phyloP scores from a whole-genome alignment of 1,284 basidiomycete species.

The Amylostereum areolatum region DNA sequence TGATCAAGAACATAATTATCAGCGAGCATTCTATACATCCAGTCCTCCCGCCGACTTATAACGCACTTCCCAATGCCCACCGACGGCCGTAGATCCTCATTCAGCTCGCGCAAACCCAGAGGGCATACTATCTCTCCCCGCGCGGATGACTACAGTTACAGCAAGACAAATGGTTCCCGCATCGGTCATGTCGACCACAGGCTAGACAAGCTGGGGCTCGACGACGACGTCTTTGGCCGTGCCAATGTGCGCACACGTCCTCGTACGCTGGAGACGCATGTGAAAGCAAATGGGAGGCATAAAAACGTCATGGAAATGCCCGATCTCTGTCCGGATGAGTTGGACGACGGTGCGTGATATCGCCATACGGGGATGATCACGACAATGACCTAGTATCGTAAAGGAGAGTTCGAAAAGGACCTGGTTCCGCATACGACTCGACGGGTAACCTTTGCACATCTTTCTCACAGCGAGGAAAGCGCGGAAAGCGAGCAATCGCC shows the following conservation, averaged over 20 bases:
- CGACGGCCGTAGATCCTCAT: slow-evolving; percentile 30
- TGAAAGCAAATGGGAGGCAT: slow-evolving; percentile 31
- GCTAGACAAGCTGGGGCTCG: slow-evolving; percentile 82
- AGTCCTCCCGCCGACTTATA: no score
- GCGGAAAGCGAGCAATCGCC: slow-evolving; percentile 15
- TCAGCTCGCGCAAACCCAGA: slow-evolving; percentile 27
- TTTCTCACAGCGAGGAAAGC: slow-evolving; percentile 31
- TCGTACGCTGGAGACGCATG: slow-evolving; percentile 33
- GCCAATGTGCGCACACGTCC: slow-evolving; percentile 61
- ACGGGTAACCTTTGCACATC: slow-evolving; percentile 37
- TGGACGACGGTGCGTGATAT: slow-evolving; percentile 51
- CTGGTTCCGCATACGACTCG: slow-evolving; percentile 19
- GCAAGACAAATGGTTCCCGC: slow-evolving; percentile 72
- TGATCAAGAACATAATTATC: no score
- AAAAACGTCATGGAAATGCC: slow-evolving; percentile 28
- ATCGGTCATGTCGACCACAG: slow-evolving; percentile 64
- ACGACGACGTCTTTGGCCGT: slow-evolving; percentile 68
- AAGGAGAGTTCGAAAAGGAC: slow-evolving; percentile 30
- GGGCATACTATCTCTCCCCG: slow-evolving; percentile 59
- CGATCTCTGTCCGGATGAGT: slow-evolving; percentile 37
- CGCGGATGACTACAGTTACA: slow-evolving; percentile 65
- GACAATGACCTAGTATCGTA: slow-evolving; percentile 15
- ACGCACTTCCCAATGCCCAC: slow-evolving; percentile 19
- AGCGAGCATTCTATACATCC: no score
- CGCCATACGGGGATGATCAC: slow-evolving; percentile 21